Evolutionary conservation across 2,329 filamentous ascomycete species (phyloP).

Genomic region (Fusarium floridanum): DNA sequence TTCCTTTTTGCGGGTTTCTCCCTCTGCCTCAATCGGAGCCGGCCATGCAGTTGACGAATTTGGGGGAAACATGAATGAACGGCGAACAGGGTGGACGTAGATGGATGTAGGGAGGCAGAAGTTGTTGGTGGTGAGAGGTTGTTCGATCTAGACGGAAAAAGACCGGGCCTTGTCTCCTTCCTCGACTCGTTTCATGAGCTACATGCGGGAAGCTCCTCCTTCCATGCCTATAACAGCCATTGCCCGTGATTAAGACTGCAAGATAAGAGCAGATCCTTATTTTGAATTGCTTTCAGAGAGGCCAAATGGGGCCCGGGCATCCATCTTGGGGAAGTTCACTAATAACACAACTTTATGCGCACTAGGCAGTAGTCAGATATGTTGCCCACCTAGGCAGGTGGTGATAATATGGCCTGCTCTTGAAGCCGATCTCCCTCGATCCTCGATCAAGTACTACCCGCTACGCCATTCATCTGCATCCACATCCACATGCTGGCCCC

Average conservation of each 20-base stretch:
- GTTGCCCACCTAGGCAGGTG: slow-evolving; percentile 19
- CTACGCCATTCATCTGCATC: slow-evolving; percentile 1
- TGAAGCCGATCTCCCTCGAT: background rate
- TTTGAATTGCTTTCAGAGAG: background rate
- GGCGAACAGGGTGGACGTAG: background rate
- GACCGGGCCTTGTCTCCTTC: background rate
- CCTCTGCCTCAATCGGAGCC: background rate
- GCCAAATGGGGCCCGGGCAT: background rate
- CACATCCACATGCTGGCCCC: background rate
- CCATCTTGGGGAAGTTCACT: slow-evolving; percentile 2
- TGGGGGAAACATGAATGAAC: background rate
- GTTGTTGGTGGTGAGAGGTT: background rate
- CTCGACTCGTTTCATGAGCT: background rate
- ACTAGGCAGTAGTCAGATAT: slow-evolving; percentile 21
- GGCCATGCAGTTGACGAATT: slow-evolving; percentile 1
- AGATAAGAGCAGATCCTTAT: slow-evolving; percentile 14
- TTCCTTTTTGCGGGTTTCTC: slow-evolving; percentile 15
- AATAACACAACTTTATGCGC: slow-evolving; percentile 9
- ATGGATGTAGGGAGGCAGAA: background rate
- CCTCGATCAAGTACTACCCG: slow-evolving; percentile 9
- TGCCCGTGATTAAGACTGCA: background rate
- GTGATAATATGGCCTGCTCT: background rate
- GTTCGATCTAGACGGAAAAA: background rate
- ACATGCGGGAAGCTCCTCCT: background rate
- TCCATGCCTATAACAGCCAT: slow-evolving; percentile 6